A percentile compares a stretch with the other conserved stretches of the same genome.
Conservation (phyloP, 495 filamentous ascomycete species). For the Umbilicaria muhlenbergii region DNA sequence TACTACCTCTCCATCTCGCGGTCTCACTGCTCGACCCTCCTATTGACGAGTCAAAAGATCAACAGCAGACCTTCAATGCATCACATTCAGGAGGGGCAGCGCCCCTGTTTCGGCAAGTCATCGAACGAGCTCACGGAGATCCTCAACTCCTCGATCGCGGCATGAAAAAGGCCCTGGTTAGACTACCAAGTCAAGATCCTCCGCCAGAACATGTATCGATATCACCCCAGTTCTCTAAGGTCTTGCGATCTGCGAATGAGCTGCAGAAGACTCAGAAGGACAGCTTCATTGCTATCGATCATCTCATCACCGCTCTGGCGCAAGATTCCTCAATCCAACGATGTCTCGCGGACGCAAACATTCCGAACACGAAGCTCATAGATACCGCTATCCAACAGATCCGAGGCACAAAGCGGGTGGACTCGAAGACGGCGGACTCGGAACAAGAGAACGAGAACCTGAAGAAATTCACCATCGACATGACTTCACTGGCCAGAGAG, state of each 20-base stretch:
- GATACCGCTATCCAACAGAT: conserved; percentile 79
- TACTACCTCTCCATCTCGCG: conserved; percentile 76
- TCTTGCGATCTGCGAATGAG: conserved; percentile 72
- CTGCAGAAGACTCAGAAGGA: conserved; percentile 93
- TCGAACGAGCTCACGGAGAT: conserved; percentile 89
- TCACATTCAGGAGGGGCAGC: conserved; percentile 38
- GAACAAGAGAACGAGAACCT: conserved; percentile 86
- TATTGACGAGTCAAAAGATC: conserved; percentile 60
- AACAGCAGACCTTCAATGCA: conserved; percentile 43
- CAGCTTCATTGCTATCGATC: conserved; percentile 83
- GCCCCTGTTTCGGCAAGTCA: conserved; percentile 81
- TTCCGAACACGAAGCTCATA: conserved; percentile 81
- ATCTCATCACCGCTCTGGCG: conserved; percentile 67
- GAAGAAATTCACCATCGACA: conserved; percentile 94
- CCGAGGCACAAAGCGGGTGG: conserved; percentile 77
- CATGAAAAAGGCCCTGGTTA: conserved; percentile 80
- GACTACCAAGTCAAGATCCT: conserved; percentile 83
- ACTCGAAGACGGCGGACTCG: conserved; percentile 85
- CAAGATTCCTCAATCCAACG: conserved; percentile 64
- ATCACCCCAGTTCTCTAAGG: conserved; percentile 62
- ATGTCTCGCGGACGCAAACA: conserved; percentile 68
- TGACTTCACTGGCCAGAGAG: conserved; percentile 86
- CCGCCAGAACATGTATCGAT: conserved; percentile 76
- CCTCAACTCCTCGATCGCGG: conserved; percentile 72
- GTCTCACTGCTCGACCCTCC: conserved; percentile 76